Evolutionary conservation across 2,329 filamentous ascomycete genomes (phyloP), one percentile per base, ranked within the genome.

Genomic region (Mycosphaerella sp.): DNA sequence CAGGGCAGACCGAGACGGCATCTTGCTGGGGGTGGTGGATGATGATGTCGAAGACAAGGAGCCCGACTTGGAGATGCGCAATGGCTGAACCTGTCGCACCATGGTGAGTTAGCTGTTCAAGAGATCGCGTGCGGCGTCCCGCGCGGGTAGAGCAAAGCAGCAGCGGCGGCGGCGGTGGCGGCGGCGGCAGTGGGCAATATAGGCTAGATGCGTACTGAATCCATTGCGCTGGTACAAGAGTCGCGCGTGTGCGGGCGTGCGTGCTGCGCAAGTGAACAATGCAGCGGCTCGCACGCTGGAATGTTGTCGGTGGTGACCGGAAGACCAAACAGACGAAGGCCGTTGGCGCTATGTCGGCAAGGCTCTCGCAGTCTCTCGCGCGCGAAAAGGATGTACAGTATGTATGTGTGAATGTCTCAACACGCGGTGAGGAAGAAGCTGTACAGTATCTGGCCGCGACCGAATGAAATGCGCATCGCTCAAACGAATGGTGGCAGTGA

Each of bases 11-110:
- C 58, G 55, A 31, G 50, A 39, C 46, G 51, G 46, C 76, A 81
- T 80, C 71, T 85, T 91, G 66, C 76, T 72, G 43, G 86, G 82
- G 56, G 85, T 84, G 51, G 78, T 70, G 57, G 72, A 75, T 48
- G 72, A 75, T 48, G 79, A 76, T 53, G 76, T 80, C 66, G 26
- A 29, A 29, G 26, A 29, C 26, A 29, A 29, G 26, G 72, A 79
- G 54, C 46, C 54, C 66, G 73, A 80, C 75, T 89, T 91, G 73
- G 84, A 85, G 66, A 92, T 89, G 74, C 86, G 85, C 74, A 92
- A 74, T 67, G 87, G 87, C 72, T 86, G 83, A 64, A 89, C 83
- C 89, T 69, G 61, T 60, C 60, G 60, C 43, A 62, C 60, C 60
- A 62, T 62, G 34, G 56, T 62, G 52, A 57, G 57, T 44, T 44